Evolutionary conservation across 1,284 basidiomycete species (phyloP), one percentile per base, ranked within the genome.

Genomic region (Ganoderma lucidum): DNA sequence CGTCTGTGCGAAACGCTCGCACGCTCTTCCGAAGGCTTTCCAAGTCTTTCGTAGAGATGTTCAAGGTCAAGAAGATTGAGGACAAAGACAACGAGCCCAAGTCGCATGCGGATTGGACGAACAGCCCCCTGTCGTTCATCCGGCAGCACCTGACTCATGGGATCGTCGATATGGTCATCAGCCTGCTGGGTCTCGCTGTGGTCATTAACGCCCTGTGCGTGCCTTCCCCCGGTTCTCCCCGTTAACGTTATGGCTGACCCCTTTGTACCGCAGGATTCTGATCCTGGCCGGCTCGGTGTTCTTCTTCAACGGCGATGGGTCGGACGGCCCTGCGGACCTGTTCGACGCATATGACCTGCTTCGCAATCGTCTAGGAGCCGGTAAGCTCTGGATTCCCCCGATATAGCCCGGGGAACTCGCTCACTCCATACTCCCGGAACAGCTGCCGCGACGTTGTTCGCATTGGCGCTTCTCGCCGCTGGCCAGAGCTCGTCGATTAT

Each of bases 401-500:
- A 56, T 64, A 2, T 56, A 6, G 51, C 35, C 35, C 32, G 32
- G 14, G 37, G 14, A 56, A 12, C 48, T 39, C 3, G 42, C 59
- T 61, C 59, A 61, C 39, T 41, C 59, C 39, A 55, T 39, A 28
- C n/a, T 17, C 12, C 4, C 39, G 37, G 62, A 59, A 0, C 67
- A 88, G 93, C 87, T 53, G 90, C 94, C 17, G 96, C 92, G 0
- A 88, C 91, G 37, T 81, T 97, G 62, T 98, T 98, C 76, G 96
- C 96, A 0, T 78, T 98, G 51, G 94, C 93, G 0, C 82, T 98
- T 10, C 86, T 97, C 9, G 90, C 92, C 55, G 86, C 96, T 0
- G 97, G 96, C 6, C 96, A 98, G 84, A 95, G 94, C 71, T 94
- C 97, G 0, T 95, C 93, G 6, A 89, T 99, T 69, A 94, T 97